phyloP scores from a whole-genome alignment of 2,329 filamentous ascomycete genomes.

The Colletotrichum tropicale region DNA sequence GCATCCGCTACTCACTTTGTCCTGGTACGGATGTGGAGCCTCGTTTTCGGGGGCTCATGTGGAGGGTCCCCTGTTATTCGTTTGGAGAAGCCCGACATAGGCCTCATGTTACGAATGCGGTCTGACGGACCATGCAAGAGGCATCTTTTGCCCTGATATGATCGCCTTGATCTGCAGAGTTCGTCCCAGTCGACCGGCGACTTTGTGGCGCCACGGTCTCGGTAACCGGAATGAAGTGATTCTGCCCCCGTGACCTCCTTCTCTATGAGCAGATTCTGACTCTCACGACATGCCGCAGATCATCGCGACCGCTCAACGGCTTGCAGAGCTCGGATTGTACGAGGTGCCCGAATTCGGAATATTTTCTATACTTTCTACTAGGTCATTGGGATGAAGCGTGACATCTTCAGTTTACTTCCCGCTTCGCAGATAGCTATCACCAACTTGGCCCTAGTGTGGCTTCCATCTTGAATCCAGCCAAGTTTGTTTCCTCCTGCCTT shows the following conservation, averaged over 20 bases:
- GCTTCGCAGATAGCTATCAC: neutral
- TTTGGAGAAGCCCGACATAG: neutral
- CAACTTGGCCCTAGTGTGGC: neutral
- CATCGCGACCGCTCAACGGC: neutral
- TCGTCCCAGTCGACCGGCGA: neutral
- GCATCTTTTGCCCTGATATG: neutral
- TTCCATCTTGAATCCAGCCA: neutral
- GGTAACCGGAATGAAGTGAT: neutral
- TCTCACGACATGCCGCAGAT: neutral
- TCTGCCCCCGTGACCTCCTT: neutral
- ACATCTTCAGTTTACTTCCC: neutral
- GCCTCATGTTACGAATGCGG: neutral
- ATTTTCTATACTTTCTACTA: neutral
- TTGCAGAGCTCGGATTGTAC: too few relatives aligned
- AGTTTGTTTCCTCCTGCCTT: neutral
- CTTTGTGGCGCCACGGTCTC: neutral
- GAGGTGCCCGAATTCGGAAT: too few relatives aligned
- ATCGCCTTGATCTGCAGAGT: neutral
- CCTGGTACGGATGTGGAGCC: neutral
- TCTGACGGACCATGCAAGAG: neutral
- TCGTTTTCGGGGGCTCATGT: neutral
- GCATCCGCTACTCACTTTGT: neutral
- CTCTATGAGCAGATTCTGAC: neutral
- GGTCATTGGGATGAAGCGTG: neutral
- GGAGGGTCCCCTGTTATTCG: neutral